Evolutionary conservation across 2,329 filamentous ascomycete species (phyloP).

Genomic region (Stemphylium beticola): DNA sequence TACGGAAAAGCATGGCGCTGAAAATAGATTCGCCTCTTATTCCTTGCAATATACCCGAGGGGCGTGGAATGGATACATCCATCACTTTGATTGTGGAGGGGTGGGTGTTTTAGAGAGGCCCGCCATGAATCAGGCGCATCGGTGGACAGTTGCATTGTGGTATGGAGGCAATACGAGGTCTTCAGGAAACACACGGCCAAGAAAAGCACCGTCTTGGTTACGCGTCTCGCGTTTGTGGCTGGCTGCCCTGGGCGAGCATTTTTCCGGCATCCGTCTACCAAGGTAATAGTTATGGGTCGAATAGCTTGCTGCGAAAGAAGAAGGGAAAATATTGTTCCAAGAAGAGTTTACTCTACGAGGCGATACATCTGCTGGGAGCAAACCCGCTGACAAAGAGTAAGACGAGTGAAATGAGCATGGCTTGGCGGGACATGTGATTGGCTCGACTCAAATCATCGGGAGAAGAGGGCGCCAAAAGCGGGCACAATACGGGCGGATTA

Average conservation of each 20-base stretch:
- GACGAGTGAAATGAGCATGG: constrained; percentile 9
- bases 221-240: constrained; percentile 2
- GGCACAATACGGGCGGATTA: background rate
- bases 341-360: background rate
- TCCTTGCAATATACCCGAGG: constrained; percentile 9
- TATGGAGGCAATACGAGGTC: constrained; percentile 17
- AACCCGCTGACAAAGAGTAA: constrained; percentile 3
- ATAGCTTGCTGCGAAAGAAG: background rate
- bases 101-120: constrained; percentile 14
- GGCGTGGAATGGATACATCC: constrained; percentile 1
- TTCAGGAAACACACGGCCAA: constrained; percentile 1
- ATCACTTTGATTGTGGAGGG: constrained; percentile 9
- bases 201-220: background rate
- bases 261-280: too few species aligned
- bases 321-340: background rate
- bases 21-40: constrained; percentile 11
- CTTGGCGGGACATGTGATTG: constrained; percentile 19
- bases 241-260: background rate
- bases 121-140: constrained; percentile 10
- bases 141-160: constrained; percentile 7
- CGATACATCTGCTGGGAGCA: constrained; percentile 12
- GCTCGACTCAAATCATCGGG: constrained; percentile 10
- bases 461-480: background rate
- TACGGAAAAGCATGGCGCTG: constrained; percentile 7
- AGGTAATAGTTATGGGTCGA: background rate